Evolutionary conservation across 345 rosid genomes (phyloP).

Genomic region (Jatropha curcas): DNA sequence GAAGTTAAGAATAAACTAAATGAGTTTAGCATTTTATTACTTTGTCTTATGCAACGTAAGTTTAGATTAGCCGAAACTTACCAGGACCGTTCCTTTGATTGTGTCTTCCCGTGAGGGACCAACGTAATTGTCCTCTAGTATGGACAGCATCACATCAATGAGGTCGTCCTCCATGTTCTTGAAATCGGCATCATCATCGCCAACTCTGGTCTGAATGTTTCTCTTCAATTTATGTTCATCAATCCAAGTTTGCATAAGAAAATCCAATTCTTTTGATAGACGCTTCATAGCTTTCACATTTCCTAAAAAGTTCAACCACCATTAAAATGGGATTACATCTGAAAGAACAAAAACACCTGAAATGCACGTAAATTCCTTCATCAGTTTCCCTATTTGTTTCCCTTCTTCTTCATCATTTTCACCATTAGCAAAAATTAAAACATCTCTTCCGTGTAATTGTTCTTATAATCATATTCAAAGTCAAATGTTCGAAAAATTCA

Average conservation of each 20-base stretch:
- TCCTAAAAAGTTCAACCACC: slow-evolving; percentile 29
- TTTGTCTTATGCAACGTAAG: too few species aligned
- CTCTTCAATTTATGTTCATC: slow-evolving; percentile 29
- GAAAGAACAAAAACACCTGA: slow-evolving; percentile 23
- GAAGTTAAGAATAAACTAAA: too few species aligned
- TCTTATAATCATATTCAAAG: slow-evolving; percentile 18
- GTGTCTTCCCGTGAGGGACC: slow-evolving; percentile 14
- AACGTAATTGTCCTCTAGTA: slow-evolving; percentile 6
- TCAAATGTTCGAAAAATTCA: slow-evolving; percentile 5
- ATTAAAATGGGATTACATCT: slow-evolving; percentile 31
- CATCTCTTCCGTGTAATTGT: slow-evolving; percentile 28
- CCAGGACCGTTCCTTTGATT: slow-evolving; percentile 19
- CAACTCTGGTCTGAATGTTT: too few species aligned
- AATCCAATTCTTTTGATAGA: slow-evolving; percentile 28
- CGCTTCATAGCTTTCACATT: slow-evolving; percentile 17
- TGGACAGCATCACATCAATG: slow-evolving; percentile 26
- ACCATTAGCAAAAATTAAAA: too few species aligned
- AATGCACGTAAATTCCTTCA: slow-evolving; percentile 27
- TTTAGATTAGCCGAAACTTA: slow-evolving; percentile 6
- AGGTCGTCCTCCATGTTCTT: slow-evolving; percentile 7
- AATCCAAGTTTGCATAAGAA: slow-evolving; percentile 31
- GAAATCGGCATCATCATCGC: not conserved
- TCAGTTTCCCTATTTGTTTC: slow-evolving; percentile 15
- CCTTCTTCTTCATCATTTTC: not conserved
- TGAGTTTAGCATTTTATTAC: too few species aligned